Base-by-base conservation (phyloP, 2,329 filamentous ascomycete genomes). In the Phialemonium atrogriseum region DNA sequence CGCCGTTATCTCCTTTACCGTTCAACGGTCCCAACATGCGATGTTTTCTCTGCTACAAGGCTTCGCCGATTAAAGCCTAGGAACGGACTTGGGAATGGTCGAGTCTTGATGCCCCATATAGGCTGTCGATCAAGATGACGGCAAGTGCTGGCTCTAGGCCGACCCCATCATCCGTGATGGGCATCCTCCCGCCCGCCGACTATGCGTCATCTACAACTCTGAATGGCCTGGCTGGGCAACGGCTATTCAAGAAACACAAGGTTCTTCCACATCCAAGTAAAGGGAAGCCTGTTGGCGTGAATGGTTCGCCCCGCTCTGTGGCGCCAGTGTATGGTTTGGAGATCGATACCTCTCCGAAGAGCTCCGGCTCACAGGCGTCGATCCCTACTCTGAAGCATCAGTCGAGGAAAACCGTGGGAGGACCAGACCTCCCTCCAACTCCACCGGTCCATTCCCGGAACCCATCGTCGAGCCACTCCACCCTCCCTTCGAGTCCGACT, bases 371-470 rank as follows among this genome's bases (percentile, higher is more conserved):
- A 46, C 32, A 29, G 10, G 26, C 22, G 20, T 28, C 43, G 13
- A 41, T 29, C 18, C 30, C 34, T 7, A 32, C 24, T 14, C 23
- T 29, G 8, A 32, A 30, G 13, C 38, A 31, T 8, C 37, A 29
- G 20, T n/a, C 39, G 24, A 44, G 32, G 27, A 36, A 35, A 31
- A 16, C 24, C 15, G 36, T 26, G 19, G 35, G 36, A 23, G 42
- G 39, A 8, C 47, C 47, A 4, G 44, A 48, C 41, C 56, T 70
- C 22, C 76, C 76, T 24, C 75, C 75, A n/a, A 80, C 76, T 16
- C 76, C 76, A 27, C 76, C 76, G 11, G 66, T 66, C 28, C 70
- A 76, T 45, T 77, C 73, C 24, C 66, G 70, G 37, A 68, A 66
- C 28, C 73, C 73, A 7, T 77, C 72, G 3, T 62, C 62, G 30